These are phyloP conservation scores for Phytophthora cactorum DNA, from an alignment of 352 stramenopile genomes.

Conservation along the genomic window DNA sequence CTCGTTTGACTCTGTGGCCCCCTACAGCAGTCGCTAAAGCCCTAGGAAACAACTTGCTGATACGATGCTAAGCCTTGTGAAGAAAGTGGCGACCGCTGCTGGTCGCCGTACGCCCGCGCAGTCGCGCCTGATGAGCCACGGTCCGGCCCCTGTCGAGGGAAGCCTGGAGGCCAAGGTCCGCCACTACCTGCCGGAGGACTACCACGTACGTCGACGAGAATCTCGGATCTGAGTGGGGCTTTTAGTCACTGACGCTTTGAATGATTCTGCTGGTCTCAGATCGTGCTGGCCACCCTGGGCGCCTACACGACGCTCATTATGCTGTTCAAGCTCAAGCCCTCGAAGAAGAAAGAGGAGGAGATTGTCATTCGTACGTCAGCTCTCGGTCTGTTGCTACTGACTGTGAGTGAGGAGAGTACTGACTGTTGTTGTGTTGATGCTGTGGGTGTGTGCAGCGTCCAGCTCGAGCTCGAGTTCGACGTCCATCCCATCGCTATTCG, in stretches of 20 bases:
- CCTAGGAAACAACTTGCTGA: conserved; percentile 19
- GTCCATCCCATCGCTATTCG: conserved; percentile 82
- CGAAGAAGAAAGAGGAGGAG: conserved; percentile 77
- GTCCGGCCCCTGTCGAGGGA: conserved; percentile 61
- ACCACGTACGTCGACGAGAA: conserved; percentile 63
- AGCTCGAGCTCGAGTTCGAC: conserved; percentile 50
- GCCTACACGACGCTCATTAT: conserved; percentile 83
- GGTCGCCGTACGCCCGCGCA: conserved; percentile 52
- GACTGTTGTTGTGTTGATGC: conserved; percentile 1
- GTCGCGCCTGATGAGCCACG: conserved; percentile 80
- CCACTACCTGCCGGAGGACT: conserved; percentile 83
- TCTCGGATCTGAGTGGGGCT: neutral
- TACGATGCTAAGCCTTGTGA: conserved; percentile 80
- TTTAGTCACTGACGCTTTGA: conserved; percentile 9
- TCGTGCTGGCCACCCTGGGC: conserved; percentile 84
- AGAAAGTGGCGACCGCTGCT: conserved; percentile 60
- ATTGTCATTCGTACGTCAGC: conserved; percentile 48
- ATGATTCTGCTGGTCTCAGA: conserved; percentile 38
- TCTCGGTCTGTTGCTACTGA: neutral
- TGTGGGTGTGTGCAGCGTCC: conserved; percentile 31
- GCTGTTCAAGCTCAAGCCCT: conserved; percentile 87
- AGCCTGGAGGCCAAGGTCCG: conserved; percentile 88
- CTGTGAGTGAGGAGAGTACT: neutral
- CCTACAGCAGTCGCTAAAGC: conserved; percentile 23
- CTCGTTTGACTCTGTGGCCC: conserved; percentile 29